phyloP scores from a whole-genome alignment of 768 basidiomycete species.

The Lactifluus pinguis region DNA sequence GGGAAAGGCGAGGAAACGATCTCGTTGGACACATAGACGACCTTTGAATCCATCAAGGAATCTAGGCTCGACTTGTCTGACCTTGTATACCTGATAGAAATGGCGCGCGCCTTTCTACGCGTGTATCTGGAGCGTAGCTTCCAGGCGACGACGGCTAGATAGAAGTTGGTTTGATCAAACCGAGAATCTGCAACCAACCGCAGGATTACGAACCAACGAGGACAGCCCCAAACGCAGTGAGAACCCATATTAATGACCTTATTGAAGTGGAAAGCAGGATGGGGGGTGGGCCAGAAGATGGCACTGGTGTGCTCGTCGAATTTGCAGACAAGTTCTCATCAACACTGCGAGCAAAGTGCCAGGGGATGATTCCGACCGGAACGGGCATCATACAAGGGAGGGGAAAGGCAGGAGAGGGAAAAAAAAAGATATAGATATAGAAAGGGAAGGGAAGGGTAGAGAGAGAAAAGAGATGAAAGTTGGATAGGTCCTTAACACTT shows the following conservation, averaged over 20 bases:
- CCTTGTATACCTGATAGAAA: not conserved
- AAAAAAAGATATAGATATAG: not conserved
- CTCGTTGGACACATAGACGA: not conserved
- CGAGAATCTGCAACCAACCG: not conserved
- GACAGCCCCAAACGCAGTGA: slow-evolving; percentile 24
- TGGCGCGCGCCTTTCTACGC: not conserved
- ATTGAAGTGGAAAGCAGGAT: slow-evolving; percentile 19
- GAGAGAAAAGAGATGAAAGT: not conserved
- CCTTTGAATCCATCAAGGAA: not conserved
- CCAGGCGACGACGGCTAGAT: slow-evolving; percentile 16
- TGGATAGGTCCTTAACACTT: not conserved
- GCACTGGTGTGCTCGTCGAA: not conserved
- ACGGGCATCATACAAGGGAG: slow-evolving; percentile 8
- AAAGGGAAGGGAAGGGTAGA: not conserved
- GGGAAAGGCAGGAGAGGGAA: slow-evolving; percentile 14
- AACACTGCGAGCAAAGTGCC: slow-evolving; percentile 10
- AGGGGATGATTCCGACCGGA: slow-evolving; percentile 2
- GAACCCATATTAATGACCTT: slow-evolving; percentile 22
- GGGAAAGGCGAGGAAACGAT: not conserved
- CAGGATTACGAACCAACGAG: slow-evolving; percentile 19
- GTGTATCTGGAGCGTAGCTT: slow-evolving; percentile 15
- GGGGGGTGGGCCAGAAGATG: not conserved
- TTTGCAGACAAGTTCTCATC: not conserved
- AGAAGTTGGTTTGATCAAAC: not conserved
- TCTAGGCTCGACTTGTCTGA: slow-evolving; percentile 1